These are phyloP conservation scores for Backusella australiensis DNA, from an alignment of 192 early-diverging fungal genomes.

Conservation along the genomic window DNA sequence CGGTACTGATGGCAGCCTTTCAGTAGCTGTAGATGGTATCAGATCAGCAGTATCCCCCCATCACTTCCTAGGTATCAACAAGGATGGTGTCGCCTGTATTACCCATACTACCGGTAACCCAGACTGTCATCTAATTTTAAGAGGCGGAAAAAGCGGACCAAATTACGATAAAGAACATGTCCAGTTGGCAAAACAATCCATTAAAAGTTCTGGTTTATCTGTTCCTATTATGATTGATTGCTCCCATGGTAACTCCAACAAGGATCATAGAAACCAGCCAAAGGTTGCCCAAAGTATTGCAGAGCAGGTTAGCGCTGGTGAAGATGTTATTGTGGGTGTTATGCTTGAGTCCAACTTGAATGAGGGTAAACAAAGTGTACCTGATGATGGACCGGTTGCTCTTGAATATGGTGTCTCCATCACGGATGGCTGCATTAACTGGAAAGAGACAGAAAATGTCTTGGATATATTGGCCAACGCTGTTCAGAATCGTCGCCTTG, in stretches of 20 bases:
- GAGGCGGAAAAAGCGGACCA: constrained; percentile 86
- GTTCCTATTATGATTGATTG: constrained; percentile 91
- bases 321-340: constrained; percentile 71
- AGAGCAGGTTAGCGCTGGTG: constrained; percentile 70
- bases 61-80: constrained; percentile 92
- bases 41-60: constrained; percentile 73
- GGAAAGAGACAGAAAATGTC: constrained; percentile 77
- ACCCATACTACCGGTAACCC: constrained; percentile 86
- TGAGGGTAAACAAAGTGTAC: constrained; percentile 86
- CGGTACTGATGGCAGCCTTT: constrained; percentile 89
- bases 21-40: constrained; percentile 73
- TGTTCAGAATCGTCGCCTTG: constrained; percentile 55
- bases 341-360: constrained; percentile 94
- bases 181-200: constrained; percentile 42
- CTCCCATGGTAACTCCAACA: constrained; percentile 90
- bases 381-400: constrained; percentile 55
- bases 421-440: constrained; percentile 93
- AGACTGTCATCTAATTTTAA: constrained; percentile 84
- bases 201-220: constrained; percentile 58
- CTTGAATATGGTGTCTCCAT: constrained; percentile 88
- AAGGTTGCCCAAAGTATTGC: constrained; percentile 67
- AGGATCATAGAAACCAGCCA: constrained; percentile 87
- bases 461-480: constrained; percentile 76
- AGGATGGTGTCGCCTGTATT: constrained; percentile 87
- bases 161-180: constrained; percentile 67